Evolutionary conservation across 805 yeast genomes (phyloP).

Genomic region (Yarrowia sp.): DNA sequence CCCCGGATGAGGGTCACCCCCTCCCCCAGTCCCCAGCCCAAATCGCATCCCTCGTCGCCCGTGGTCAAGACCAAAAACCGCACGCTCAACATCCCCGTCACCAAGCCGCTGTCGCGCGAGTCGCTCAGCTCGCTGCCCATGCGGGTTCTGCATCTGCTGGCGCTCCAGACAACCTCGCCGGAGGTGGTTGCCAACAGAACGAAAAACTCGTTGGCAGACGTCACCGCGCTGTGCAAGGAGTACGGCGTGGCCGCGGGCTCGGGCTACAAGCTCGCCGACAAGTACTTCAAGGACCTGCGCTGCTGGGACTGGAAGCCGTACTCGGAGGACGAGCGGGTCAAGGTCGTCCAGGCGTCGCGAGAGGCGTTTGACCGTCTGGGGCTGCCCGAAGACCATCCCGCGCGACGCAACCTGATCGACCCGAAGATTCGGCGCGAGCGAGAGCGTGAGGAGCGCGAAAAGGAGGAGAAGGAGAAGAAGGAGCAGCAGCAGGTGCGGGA

Average conservation of each 20-base stretch:
- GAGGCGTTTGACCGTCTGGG: slow-evolving; percentile 37
- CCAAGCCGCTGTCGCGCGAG: slow-evolving; percentile 32
- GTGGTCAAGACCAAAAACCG: slow-evolving; percentile 22
- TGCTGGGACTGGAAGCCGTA: slow-evolving; percentile 43
- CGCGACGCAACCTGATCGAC: slow-evolving; percentile 36
- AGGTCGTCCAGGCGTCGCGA: slow-evolving; percentile 36
- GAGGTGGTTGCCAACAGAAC: slow-evolving; percentile 38
- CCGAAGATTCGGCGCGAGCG: slow-evolving; percentile 32
- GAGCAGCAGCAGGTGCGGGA: not conserved
- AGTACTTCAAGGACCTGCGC: slow-evolving; percentile 36
- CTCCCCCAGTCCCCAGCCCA: slow-evolving; percentile 5
- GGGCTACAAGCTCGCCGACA: slow-evolving; percentile 34
- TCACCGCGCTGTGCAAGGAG: slow-evolving; percentile 37
- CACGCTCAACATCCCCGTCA: slow-evolving; percentile 29
- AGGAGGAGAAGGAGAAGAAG: too few species aligned
- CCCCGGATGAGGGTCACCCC: slow-evolving; percentile 22
- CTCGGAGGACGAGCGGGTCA: slow-evolving; percentile 37
- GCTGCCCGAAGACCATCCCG: slow-evolving; percentile 35
- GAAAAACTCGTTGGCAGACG: slow-evolving; percentile 36
- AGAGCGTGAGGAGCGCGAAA: too few species aligned
- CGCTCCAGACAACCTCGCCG: slow-evolving; percentile 49
- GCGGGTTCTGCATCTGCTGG: slow-evolving; percentile 47
- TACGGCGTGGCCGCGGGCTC: slow-evolving; percentile 32
- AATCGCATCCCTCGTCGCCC: slow-evolving; percentile 22
- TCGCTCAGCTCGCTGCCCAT: slow-evolving; percentile 34